Evolutionary conservation across 2,329 filamentous ascomycete species (phyloP), one percentile per base, ranked within the genome.

Genomic region (Fusarium sp.): DNA sequence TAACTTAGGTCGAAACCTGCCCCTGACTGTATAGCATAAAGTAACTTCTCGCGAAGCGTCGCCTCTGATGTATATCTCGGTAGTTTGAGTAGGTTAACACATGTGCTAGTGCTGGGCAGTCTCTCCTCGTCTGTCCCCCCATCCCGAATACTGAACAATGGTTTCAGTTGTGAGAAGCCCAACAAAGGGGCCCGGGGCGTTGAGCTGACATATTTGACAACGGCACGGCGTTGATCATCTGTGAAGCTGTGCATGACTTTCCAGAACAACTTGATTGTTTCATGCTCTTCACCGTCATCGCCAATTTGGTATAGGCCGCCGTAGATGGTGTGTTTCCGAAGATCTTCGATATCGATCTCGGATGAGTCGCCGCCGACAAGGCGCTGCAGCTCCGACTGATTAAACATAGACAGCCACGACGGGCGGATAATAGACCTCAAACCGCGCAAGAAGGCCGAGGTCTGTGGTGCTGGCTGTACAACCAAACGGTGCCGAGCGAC

Each of bases 331-430:
- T 98, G 93, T 61, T 87, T 87, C 30, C 95, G 90, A 45, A 98
- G 87, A 81, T 99, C 96, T 35, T 93, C 90, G 41, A 99, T 88
- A 78, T 98, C 93, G 66, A 99, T 97, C 70, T 94, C 91, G 15
- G 92, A 92, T 35, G 91, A 92, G 77, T 97, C 95, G 48, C 96
- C 96, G 60, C 95, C 94, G 22, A 99, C 93, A 11, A 99, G 91
- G 3, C 94, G 96, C 83, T 98, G 96, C 9, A 99, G 88, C 81
- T 99, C 96, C 7, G 90, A 90, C 81, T 98, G 96, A 82, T 99
- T 99, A 86, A 99, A 99, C 96, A 99, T 98, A 78, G 93, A 95
- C 9, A 99, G 88, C 96, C 96, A 99, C 8, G 90, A 90, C 0
- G 96, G 95, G 66, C 95, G 92, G 74, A 99, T 96, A 79, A 99